phyloP scores from a whole-genome alignment of 75 land plant genomes.

The Larix kaempferi region DNA sequence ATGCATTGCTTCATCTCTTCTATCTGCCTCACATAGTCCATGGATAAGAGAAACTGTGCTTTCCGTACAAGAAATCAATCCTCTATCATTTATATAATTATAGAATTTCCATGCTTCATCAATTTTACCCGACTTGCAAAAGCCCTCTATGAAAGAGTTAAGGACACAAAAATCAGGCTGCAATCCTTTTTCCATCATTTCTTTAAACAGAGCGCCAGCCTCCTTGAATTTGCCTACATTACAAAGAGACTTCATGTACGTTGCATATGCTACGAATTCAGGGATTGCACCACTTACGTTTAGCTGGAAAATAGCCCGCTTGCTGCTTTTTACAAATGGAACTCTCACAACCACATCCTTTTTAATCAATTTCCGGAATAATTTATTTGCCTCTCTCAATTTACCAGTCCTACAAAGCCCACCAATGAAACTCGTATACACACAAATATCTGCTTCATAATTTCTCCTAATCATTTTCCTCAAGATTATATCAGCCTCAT shows the following conservation, averaged over 20 bases:
- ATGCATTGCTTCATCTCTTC: conserved; percentile 12
- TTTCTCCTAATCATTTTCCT: conserved; percentile 9
- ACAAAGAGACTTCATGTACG: conserved; percentile 22
- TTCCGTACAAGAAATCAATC: conserved; percentile 6
- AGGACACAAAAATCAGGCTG: conserved; percentile 14
- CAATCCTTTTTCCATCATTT: conserved; percentile 16
- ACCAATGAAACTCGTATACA: conserved; percentile 19
- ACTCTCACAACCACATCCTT: not conserved
- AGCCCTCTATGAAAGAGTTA: conserved; percentile 18
- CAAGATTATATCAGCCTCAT: conserved; percentile 26
- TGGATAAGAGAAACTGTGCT: conserved; percentile 2
- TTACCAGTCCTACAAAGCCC: conserved; percentile 25
- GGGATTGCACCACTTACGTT: conserved; percentile 9
- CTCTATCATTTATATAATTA: conserved; percentile 11
- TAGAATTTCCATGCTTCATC: conserved; percentile 21
- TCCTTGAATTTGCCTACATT: conserved; percentile 20
- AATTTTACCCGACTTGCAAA: conserved; percentile 9
- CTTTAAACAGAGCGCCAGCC: conserved; percentile 22
- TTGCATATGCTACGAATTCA: conserved; percentile 18
- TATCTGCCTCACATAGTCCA: conserved; percentile 15
- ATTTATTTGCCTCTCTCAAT: conserved; percentile 22
- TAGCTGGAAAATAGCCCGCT: conserved; percentile 22
- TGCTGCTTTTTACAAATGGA: conserved; percentile 13
- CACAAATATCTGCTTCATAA: conserved; percentile 8
- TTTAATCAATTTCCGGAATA: conserved; percentile 19